Conservation (phyloP, 2,329 filamentous ascomycete genomes). For the Pestalotiopsis sp. region DNA sequence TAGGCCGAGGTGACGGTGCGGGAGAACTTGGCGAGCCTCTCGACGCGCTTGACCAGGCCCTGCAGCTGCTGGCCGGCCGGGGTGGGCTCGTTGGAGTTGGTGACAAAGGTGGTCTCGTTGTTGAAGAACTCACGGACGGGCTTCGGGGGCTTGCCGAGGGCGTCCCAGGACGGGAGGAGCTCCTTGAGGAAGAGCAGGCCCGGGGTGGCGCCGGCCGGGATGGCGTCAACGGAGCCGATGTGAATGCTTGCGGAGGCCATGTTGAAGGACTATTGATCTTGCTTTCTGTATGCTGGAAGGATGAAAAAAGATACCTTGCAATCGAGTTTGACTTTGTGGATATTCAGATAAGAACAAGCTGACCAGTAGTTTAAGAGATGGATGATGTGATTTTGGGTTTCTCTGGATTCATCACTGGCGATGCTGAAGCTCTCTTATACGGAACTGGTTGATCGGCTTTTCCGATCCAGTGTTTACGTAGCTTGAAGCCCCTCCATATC, state of each 20-base stretch:
- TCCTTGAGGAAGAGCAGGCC: constrained; percentile 14
- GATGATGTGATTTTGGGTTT: constrained; percentile 12
- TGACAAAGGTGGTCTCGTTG: constrained; percentile 9
- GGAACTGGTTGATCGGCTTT: constrained; percentile 10
- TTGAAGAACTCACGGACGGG: constrained; percentile 11
- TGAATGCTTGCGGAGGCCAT: constrained; percentile 11
- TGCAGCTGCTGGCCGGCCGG: constrained; percentile 11
- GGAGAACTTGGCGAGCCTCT: constrained; percentile 11
- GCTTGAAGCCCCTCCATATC: constrained; percentile 2
- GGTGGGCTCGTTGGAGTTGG: constrained; percentile 12
- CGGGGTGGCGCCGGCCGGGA: constrained; percentile 2
- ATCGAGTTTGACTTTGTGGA: neutral
- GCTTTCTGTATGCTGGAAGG: neutral
- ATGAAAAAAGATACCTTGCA: neutral
- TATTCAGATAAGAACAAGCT: constrained; percentile 7
- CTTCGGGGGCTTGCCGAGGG: constrained; percentile 10
- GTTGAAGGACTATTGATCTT: neutral
- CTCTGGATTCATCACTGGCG: neutral
- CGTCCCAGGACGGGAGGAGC: constrained; percentile 7
- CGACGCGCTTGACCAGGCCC: constrained; percentile 12
- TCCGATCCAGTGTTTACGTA: constrained; percentile 8
- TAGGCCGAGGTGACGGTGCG: constrained; percentile 2
- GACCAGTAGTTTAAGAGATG: constrained; percentile 13
- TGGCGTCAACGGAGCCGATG: constrained; percentile 1
- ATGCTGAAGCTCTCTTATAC: constrained; percentile 12